Evolutionary conservation across 495 filamentous ascomycete species (phyloP), one percentile per base, ranked within the genome.

Genomic region (Aspergillus saccharolyticus): DNA sequence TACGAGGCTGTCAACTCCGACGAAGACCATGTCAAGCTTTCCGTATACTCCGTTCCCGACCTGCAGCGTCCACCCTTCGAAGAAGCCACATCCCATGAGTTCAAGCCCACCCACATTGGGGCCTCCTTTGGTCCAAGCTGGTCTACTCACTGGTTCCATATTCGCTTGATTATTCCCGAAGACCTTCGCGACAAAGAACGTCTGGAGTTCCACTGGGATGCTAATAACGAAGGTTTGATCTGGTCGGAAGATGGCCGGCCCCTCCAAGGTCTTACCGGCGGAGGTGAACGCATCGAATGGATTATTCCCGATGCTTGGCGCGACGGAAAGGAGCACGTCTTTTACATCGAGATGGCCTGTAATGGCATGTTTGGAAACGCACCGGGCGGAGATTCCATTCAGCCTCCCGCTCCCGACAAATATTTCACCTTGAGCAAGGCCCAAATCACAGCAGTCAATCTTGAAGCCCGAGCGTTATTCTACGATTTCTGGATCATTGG

Each of bases 281-380:
- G 87, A 39, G 90, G 89, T 43, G 93, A 98, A 64, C 78, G 94
- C 46, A 80, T 83, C 18, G 90, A 97, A 71, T 98, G 92, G 90
- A 82, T 96, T 39, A 78, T 98, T 45, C 92, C 93, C 1, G 75
- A 89, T 18, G 79, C 78, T 25, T 96, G 78, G 71, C 81, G 84
- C 50, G 90, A 97, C 65, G 93, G 91, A 8, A 85, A 92, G 68
- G 82, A 88, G 59, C 94, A 98, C 67, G 82, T 77, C 9, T 88
- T 97, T 59, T 98, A 96, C 70, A 85, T 98, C 58, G 94, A 98
- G 74, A 96, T 98, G 89, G 94, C 94, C 15, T 97, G 94, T 71
- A 98, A 98, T 72, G 84, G 85, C 63, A 98, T 98, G 93, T 97
- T 97, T 73, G 94, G 94, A 52, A 97, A 96, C 72, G 87, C 90